Evolutionary conservation across 768 basidiomycete species (phyloP).

Genomic region (Suillus ampliporus): DNA sequence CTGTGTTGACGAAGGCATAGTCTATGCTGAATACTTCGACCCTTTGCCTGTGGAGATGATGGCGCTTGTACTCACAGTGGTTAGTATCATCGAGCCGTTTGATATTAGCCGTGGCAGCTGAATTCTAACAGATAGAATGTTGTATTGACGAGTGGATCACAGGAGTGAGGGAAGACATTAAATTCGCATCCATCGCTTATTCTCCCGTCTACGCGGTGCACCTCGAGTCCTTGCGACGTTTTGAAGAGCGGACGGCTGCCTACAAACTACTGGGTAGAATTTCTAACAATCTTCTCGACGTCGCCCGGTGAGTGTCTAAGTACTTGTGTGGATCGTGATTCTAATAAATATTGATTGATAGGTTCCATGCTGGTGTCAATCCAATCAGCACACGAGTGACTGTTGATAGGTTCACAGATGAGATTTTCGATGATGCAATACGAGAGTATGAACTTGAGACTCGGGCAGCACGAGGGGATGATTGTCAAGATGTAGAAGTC

Average conservation of each 20-base stretch:
- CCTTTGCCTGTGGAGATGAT: constrained; percentile 18
- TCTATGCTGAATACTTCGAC: constrained; percentile 26
- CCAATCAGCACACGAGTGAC: no score
- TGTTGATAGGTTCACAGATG: no score
- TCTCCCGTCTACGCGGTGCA: constrained; percentile 6
- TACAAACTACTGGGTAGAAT: constrained; percentile 11
- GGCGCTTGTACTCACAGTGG: constrained; percentile 6
- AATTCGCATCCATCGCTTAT: constrained; percentile 14
- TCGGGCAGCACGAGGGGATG: no score
- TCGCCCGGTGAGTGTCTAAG: constrained; percentile 5
- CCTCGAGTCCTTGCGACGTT: constrained; percentile 7
- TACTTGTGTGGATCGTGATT: no score
- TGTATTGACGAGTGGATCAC: constrained; percentile 1
- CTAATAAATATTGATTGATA: no score
- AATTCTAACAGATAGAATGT: constrained; percentile 14
- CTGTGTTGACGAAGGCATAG: constrained; percentile 29
- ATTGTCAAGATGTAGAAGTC: no score
- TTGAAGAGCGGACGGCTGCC: constrained; percentile 8
- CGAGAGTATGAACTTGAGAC: no score
- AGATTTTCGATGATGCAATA: no score
- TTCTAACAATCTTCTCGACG: constrained; percentile 1
- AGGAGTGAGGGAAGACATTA: constrained; percentile 13
- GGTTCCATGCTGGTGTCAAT: no score
- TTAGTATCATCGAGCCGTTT: no score
- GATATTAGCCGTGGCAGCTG: no score